phyloP scores from a whole-genome alignment of 2,329 filamentous ascomycete genomes.

The Fusarium udum region DNA sequence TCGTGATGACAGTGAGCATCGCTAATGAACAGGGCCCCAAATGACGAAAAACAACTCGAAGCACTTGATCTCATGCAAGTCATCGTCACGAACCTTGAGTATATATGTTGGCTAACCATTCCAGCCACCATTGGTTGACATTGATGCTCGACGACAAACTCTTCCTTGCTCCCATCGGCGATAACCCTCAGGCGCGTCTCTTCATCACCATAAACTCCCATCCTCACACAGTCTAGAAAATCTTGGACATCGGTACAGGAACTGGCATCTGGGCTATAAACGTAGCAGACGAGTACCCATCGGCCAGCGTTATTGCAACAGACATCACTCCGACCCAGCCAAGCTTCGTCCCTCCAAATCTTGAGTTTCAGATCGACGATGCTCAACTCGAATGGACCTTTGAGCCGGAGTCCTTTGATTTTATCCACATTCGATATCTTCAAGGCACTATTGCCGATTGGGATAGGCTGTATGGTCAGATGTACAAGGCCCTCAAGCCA shows the following conservation, averaged over 20 bases:
- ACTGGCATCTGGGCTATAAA: slow-evolving; percentile 41
- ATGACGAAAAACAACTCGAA: slow-evolving; percentile 38
- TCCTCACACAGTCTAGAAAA: slow-evolving; percentile 1
- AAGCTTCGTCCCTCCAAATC: slow-evolving; percentile 47
- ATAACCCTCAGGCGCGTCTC: slow-evolving; percentile 23
- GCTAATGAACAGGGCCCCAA: slow-evolving; percentile 29
- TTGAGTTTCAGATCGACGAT: slow-evolving; percentile 51
- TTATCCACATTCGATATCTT: slow-evolving; percentile 47
- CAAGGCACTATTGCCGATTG: slow-evolving; percentile 45
- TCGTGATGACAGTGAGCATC: rapidly evolving
- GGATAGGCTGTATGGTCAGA: slow-evolving; percentile 33
- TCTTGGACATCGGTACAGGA: slow-evolving; percentile 36
- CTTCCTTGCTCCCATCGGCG: slow-evolving; percentile 31
- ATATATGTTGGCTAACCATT: rapidly evolving
- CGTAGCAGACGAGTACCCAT: slow-evolving; percentile 36
- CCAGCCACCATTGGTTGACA: slow-evolving; percentile 37
- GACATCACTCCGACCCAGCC: slow-evolving; percentile 36
- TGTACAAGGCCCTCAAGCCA: slow-evolving; percentile 34
- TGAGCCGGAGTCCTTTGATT: slow-evolving; percentile 43
- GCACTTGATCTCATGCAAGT: slow-evolving; percentile 39
- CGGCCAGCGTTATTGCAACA: slow-evolving; percentile 32
- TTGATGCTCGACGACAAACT: slow-evolving; percentile 36
- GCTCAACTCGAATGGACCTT: slow-evolving; percentile 56
- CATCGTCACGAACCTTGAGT: rapidly evolving
- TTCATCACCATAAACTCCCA: rapidly evolving